Conservation (phyloP, 768 basidiomycete genomes). For the Suillus occidentalis region DNA sequence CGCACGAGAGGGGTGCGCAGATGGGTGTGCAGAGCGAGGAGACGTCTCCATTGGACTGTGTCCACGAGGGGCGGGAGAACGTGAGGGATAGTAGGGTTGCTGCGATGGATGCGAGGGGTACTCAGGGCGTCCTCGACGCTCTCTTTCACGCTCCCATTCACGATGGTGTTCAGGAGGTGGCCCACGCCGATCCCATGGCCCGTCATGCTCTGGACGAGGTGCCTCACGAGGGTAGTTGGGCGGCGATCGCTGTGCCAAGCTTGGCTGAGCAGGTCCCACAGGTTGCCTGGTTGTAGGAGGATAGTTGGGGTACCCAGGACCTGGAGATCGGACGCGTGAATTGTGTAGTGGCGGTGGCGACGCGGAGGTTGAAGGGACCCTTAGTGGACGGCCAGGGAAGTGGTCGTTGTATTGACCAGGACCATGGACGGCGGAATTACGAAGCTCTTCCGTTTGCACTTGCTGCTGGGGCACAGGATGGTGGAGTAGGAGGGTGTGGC, state of each 20-base stretch:
- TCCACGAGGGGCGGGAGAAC: constrained; percentile 38
- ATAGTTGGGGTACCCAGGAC: constrained; percentile 48
- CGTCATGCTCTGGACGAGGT: constrained; percentile 51
- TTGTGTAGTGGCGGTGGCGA: constrained; percentile 55
- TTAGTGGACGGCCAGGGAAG: constrained; percentile 46
- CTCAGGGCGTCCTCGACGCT: constrained; percentile 39
- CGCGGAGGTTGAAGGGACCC: constrained; percentile 56
- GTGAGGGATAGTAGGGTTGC: constrained; percentile 32
- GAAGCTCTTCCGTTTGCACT: constrained; percentile 51
- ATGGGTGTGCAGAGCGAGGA: constrained; percentile 52
- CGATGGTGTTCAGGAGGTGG: constrained; percentile 45
- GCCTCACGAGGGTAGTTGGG: constrained; percentile 56
- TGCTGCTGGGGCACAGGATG: constrained; percentile 67
- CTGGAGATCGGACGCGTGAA: constrained; percentile 50
- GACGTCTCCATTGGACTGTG: constrained; percentile 61
- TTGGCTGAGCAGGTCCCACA: constrained; percentile 53
- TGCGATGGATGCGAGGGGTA: constrained; percentile 34
- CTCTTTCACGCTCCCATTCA: constrained; percentile 51
- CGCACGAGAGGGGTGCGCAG: constrained; percentile 32
- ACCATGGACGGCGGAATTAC: constrained; percentile 37
- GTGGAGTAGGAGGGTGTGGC: constrained; percentile 61
- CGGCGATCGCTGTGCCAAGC: constrained; percentile 56
- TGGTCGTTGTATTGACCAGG: constrained; percentile 57
- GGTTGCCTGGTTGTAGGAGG: constrained; percentile 46
- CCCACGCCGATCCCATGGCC: constrained; percentile 59